Conservation (phyloP, 305 asterid genomes). For the Fraxinus xanthoxyloides region DNA sequence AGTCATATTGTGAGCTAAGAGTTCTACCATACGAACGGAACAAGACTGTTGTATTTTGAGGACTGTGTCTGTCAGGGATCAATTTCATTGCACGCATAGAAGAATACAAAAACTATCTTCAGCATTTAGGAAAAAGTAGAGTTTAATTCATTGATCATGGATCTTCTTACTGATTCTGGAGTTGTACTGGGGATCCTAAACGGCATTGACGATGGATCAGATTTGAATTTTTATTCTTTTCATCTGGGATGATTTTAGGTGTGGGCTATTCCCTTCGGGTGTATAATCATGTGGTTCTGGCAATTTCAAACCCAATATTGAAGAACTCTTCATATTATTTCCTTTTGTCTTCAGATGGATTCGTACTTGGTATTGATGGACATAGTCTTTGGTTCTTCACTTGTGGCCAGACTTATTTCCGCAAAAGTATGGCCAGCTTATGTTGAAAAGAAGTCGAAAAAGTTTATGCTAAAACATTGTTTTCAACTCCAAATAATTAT, state of each 20-base stretch:
- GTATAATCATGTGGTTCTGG: not conserved
- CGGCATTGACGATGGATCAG: not conserved
- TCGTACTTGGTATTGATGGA: not conserved
- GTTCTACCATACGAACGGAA: constrained; percentile 70
- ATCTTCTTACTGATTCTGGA: not conserved
- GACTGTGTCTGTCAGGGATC: not conserved
- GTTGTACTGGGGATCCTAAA: too few species aligned
- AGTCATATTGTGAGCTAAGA: constrained; percentile 84
- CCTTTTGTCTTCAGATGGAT: not conserved
- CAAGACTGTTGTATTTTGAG: constrained; percentile 71
- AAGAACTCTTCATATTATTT: not conserved
- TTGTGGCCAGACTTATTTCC: not conserved
- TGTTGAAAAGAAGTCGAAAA: not conserved
- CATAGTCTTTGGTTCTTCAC: not conserved
- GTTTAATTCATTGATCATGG: not conserved
- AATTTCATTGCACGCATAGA: not conserved
- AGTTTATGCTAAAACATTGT: not conserved
- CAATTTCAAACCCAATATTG: not conserved
- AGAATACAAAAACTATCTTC: not conserved
- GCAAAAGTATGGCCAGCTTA: not conserved
- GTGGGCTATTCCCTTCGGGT: not conserved
- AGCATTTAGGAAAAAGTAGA: not conserved
- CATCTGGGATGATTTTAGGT: not conserved
- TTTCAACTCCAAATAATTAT: too few species aligned
- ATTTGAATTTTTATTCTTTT: not conserved